Base-by-base conservation (phyloP, 1,284 basidiomycete species). In the Malassezia equina region DNA sequence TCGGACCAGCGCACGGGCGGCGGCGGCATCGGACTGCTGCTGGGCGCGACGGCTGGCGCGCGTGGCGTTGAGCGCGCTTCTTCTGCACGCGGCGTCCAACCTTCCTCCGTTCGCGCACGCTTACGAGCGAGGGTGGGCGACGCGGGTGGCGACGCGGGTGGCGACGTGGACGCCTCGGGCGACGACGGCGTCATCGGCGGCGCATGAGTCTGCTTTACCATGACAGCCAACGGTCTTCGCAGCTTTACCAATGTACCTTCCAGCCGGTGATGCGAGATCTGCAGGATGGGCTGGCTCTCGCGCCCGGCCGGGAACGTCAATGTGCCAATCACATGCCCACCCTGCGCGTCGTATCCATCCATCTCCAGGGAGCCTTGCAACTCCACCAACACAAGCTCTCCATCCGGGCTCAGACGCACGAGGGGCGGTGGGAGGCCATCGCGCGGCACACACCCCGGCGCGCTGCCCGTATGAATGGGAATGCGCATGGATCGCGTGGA, bases 211-310 rank as follows among this genome's bases (percentile, higher is more conserved):
- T 42, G 40, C 57, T 72, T 72, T 51, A 69, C 53, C 1, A 72
- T 47, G 4, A 73, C 64, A 9, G 71, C 69, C 4, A 72, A 31
- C 2, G 71, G 71, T 21, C 51, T 43, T 0, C 59, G 49, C 1
- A 94, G 79, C 39, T 78, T 80, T 32, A 83, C 80, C 52, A 93
- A 79, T 69, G 86, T 88, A 44, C 90, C 90, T 70, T 94, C 90
- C 1, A 94, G 81, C 15, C 89, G 78, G 69, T 94, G 87, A 75
- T 91, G 84, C 7, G 89, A 89, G 53, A 94, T 85, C 58, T 81
- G 77, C 4, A 94, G 78, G 0, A 84, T 87, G 0, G 87, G 83
- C 65, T 85, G 86, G 61, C 83, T 83, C 84, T 62, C 63, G 15
- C 63, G 55, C 1, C 55, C 55, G 0, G 51, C 33, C 4, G 65